A percentile compares a stretch with the other conserved stretches of the same genome.
These are phyloP conservation scores for Rhododendron kiyosumense DNA, from an alignment of 148 eudicot genomes.

Conservation along the genomic window DNA sequence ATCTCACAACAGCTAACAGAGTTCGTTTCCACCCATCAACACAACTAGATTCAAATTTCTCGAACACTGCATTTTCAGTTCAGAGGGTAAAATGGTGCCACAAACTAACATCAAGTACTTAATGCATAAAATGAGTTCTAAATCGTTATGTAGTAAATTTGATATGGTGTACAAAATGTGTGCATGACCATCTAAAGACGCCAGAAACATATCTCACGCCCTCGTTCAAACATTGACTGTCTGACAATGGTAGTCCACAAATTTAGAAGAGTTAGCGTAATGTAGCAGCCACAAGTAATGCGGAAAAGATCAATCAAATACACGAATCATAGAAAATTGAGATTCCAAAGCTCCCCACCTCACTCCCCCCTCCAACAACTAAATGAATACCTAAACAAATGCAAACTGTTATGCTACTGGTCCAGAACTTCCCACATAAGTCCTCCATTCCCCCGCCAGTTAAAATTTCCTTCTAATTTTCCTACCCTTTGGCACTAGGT, in stretches of 20 bases:
- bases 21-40: background rate
- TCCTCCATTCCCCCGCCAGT: background rate
- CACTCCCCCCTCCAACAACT: background rate
- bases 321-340: background rate
- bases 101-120: background rate
- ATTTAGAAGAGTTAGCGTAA: background rate
- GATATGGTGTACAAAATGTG: background rate
- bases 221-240: background rate
- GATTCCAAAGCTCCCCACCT: background rate
- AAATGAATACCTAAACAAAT: background rate
- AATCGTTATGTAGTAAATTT: background rate
- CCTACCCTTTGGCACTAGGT: background rate
- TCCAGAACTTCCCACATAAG: background rate
- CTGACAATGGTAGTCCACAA: background rate
- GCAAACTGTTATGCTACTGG: background rate
- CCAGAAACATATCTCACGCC: background rate
- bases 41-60: background rate
- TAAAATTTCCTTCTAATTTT: background rate
- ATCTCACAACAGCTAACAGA: background rate
- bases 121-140: background rate
- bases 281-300: background rate
- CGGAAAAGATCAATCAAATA: background rate
- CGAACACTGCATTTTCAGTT: background rate
- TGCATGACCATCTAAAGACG: background rate
- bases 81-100: background rate